Evolutionary conservation across 2,329 filamentous ascomycete species (phyloP).

Genomic region (Pezicula carpinea): DNA sequence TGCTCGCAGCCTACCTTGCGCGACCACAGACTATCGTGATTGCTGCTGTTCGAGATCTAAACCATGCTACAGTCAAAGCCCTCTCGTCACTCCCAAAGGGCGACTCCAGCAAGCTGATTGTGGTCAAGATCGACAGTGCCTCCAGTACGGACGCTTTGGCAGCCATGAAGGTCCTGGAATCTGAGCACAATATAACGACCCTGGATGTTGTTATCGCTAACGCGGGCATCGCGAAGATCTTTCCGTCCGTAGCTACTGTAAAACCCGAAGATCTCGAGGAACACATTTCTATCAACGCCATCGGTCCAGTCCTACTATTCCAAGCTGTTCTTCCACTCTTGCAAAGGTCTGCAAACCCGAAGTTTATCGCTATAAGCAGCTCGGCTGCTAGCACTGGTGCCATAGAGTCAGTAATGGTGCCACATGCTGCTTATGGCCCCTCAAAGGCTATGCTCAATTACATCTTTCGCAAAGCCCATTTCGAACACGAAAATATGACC

Average conservation of each 20-base stretch:
- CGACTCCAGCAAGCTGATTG: slow-evolving; percentile 31
- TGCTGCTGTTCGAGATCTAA: slow-evolving; percentile 34
- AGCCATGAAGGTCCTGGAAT: slow-evolving; percentile 29
- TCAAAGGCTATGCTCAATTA: slow-evolving; percentile 35
- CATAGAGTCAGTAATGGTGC: slow-evolving; percentile 8
- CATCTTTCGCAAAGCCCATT: slow-evolving; percentile 29
- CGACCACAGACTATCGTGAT: slow-evolving; percentile 14
- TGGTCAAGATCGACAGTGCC: slow-evolving; percentile 38
- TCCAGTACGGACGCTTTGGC: slow-evolving; percentile 29
- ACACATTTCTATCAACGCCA: slow-evolving; percentile 39
- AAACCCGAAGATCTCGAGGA: slow-evolving; percentile 32
- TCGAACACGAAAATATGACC: slow-evolving; percentile 32
- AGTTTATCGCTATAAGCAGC: slow-evolving; percentile 31
- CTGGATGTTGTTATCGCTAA: slow-evolving; percentile 50
- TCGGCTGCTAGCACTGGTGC: slow-evolving; percentile 16
- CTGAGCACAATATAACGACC: slow-evolving; percentile 31
- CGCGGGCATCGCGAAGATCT: slow-evolving; percentile 37
- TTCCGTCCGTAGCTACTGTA: slow-evolving; percentile 27
- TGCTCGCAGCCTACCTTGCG: slow-evolving; percentile 17
- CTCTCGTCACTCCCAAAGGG: slow-evolving; percentile 33
- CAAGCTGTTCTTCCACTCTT: slow-evolving; percentile 39
- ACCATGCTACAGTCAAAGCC: slow-evolving; percentile 19
- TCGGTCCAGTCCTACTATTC: slow-evolving; percentile 38
- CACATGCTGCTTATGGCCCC: slow-evolving; percentile 33
- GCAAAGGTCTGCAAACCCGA: slow-evolving; percentile 28